Base-by-base conservation (phyloP, 768 basidiomycete species). In the Xerocomellus intermedius region DNA sequence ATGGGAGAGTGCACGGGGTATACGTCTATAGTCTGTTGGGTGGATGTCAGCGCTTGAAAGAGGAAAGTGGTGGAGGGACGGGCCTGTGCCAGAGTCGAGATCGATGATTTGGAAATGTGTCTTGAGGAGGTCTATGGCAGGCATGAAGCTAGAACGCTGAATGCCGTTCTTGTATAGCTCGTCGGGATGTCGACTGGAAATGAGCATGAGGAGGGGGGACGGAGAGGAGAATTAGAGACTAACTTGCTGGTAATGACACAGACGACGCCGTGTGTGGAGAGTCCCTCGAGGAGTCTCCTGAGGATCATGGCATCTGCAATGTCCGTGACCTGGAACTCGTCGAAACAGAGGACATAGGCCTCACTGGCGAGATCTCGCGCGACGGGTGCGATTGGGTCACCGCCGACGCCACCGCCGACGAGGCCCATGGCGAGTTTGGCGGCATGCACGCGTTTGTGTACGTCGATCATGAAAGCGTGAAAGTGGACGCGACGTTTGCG, bases 301-400 rank as follows among this genome's bases (percentile, higher is more conserved):
- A 99, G 81, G 58, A 99, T 95, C 97, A 99, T 98, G 16, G 97
- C 96, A 61, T 97, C 94, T 21, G 91, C 94, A 56, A 98, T 98
- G 73, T 98, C 96, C 16, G 96, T 98, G 8, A 97, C 94, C 82
- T 98, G 96, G 66, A 98, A 98, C 75, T 99, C 96, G 66, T 99
- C 96, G 66, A 99, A 97, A 68, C 96, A 98, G 41, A 99, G 74
- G 1, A 99, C 82, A 55, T 79, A 82, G 8, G 92, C 89, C 56
- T 97, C 87, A 44, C 80, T 80, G 3, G 94, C 96, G 47, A 98
- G 73, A 64, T 94, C 91, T 57, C 89, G 75, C 8, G 94, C 94
- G 10, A 96, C 92, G 21, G 92, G 91, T 24, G 84, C 75, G 64
- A 97, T 90, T 28, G 91, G 87, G 68, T 98, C 94, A 17, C 89